These are phyloP conservation scores for Kernera saxatilis DNA, from an alignment of 345 rosid species.

Conservation along the genomic window DNA sequence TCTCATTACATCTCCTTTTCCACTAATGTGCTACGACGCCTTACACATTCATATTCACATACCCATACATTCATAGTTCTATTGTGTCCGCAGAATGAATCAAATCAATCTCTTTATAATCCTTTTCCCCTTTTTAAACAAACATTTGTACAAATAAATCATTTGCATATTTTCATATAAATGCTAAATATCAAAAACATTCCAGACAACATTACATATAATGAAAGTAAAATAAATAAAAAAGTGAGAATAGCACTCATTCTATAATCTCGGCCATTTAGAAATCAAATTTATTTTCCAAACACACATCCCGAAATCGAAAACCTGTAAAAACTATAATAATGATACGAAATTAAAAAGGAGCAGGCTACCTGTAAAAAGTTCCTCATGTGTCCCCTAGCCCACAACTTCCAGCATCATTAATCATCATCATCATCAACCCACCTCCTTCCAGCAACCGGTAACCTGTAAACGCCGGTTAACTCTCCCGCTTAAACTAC, in stretches of 20 bases:
- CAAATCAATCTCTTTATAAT: not conserved
- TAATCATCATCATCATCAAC: constrained; percentile 31
- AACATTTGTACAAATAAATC: not conserved
- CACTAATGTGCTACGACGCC: not conserved
- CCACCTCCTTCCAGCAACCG: constrained; percentile 6
- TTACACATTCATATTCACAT: not conserved
- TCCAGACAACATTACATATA: too few species aligned
- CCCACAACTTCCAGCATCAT: constrained; percentile 32
- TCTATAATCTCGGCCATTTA: not conserved
- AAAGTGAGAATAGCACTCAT: not conserved
- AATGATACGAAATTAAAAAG: constrained; percentile 9
- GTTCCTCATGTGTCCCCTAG: constrained; percentile 25
- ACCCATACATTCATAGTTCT: not conserved
- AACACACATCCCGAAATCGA: not conserved
- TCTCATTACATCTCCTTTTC: not conserved
- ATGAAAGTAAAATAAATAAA: too few species aligned
- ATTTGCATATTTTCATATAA: not conserved
- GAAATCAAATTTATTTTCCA: not conserved
- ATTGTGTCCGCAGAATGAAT: not conserved
- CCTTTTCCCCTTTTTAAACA: not conserved
- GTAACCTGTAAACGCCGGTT: constrained; percentile 21
- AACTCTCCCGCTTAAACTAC: constrained; percentile 5
- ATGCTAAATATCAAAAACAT: not conserved
- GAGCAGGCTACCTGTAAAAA: constrained; percentile 29
- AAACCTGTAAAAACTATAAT: not conserved